These are phyloP conservation scores for Coemansia sp. DNA, from an alignment of 192 early-diverging fungal genomes.

Conservation along the genomic window DNA sequence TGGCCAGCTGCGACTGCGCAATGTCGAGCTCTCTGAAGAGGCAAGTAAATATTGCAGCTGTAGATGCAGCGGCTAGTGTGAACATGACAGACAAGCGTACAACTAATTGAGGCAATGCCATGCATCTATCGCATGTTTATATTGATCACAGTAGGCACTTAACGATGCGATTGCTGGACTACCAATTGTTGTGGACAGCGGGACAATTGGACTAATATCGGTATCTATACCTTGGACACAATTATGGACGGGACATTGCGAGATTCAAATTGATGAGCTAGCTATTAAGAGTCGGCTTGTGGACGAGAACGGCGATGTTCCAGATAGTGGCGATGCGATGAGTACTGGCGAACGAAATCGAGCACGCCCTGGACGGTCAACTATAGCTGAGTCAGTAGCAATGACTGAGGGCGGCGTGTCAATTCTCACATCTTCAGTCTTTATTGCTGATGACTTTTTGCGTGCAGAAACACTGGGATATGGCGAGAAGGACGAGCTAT, in stretches of 20 bases:
- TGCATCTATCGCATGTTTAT: not conserved
- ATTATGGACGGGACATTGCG: conserved; percentile 77
- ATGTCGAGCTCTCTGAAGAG: conserved; percentile 76
- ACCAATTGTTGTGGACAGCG: conserved; percentile 69
- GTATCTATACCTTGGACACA: conserved; percentile 81
- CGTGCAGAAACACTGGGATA: conserved; percentile 61
- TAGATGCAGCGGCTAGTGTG: conserved; percentile 4
- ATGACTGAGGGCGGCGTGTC: conserved; percentile 62
- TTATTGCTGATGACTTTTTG: conserved; percentile 88
- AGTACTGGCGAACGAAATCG: conserved; percentile 17
- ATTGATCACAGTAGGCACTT: conserved; percentile 58
- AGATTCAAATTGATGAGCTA: conserved; percentile 70
- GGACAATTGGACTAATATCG: conserved; percentile 66
- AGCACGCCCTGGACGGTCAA: conserved; percentile 8
- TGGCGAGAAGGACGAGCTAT: conserved; percentile 62
- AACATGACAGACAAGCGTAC: not conserved
- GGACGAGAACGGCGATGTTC: conserved; percentile 13
- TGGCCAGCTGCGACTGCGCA: conserved; percentile 72
- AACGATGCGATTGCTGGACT: conserved; percentile 68
- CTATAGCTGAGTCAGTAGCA: conserved; percentile 42
- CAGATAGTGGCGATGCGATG: conserved; percentile 10
- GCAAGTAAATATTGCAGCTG: conserved; percentile 40
- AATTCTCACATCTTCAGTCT: conserved; percentile 75
- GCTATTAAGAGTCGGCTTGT: conserved; percentile 51
- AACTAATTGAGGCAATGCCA: not conserved